These are phyloP conservation scores for Cladophialophora yegresii DNA, from an alignment of 2,329 filamentous ascomycete genomes.

Conservation along the genomic window DNA sequence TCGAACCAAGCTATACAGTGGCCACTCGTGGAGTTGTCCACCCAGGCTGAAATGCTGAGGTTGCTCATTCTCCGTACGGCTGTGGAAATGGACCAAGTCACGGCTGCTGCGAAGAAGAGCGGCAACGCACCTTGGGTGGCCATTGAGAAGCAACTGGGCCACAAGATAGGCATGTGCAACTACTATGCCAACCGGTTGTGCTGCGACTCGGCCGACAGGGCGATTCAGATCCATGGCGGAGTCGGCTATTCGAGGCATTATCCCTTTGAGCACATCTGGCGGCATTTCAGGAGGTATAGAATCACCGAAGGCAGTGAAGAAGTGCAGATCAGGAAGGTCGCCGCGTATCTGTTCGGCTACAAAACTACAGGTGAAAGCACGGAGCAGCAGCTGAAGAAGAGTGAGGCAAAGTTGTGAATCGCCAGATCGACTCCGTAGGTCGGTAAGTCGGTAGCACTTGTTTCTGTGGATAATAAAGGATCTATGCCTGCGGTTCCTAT, in stretches of 20 bases:
- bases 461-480: background rate
- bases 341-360: constrained; percentile 60
- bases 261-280: constrained; percentile 67
- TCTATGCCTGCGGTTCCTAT: background rate
- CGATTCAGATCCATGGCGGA: constrained; percentile 64
- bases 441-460: background rate
- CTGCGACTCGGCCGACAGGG: constrained; percentile 62
- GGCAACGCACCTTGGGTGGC: constrained; percentile 51
- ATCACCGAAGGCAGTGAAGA: constrained; percentile 68
- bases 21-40: constrained; percentile 63
- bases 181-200: constrained; percentile 65
- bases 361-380: constrained; percentile 37
- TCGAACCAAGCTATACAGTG: constrained; percentile 66
- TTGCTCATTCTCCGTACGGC: constrained; percentile 64
- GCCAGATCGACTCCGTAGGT: background rate
- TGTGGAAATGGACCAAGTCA: constrained; percentile 58
- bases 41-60: constrained; percentile 63
- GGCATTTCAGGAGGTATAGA: constrained; percentile 63
- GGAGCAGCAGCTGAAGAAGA: constrained; percentile 45
- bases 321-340: constrained; percentile 67
- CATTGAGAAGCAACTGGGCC: constrained; percentile 61
- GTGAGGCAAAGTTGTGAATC: constrained; percentile 27
- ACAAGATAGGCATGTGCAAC: constrained; percentile 67
- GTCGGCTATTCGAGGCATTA: constrained; percentile 61
- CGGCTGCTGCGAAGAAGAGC: constrained; percentile 33